Evolutionary conservation across 257 asterid genomes (phyloP), one percentile per base, ranked within the genome.

Genomic region (Scutellaria galericulata): DNA sequence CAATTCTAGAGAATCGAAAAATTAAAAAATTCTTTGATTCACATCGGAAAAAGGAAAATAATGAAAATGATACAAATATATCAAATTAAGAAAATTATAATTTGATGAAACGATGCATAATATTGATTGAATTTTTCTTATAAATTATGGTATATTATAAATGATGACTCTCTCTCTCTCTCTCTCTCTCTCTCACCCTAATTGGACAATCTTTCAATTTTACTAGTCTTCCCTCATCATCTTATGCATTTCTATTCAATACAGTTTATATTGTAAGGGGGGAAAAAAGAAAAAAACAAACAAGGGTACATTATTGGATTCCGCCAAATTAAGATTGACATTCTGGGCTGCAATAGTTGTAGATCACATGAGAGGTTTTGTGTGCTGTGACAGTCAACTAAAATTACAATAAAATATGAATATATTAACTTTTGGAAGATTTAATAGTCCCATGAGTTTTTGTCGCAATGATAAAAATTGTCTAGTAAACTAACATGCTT

Each of bases 321-420:
- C 50, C 45, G 75, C 40, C 79, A 20, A 66, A 52, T 6, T 18
- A 37, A 58, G 9, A 13, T 56, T 31, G 59, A 67, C 20, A 37
- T 24, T 45, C 14, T 50, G 18, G 52, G 15, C 8, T 47, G 11
- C 61, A 18, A 37, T 46, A 12, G 39, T 11, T 56, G 9, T 20
- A 37, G 66, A 35, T 68, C 66, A 75, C 70, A 27, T 75, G 75
- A 60, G 11, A 18, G 41, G 47, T 20, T 57, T 51, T 44, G 68
- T 62, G 35, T 42, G 55, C 1, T 31, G 67, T 46, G 50, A 31
- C 14, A 44, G 61, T 61, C 31, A 61, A 68, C 70, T 20, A 24
- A 6, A 55, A 11, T 24, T 8, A 22, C 7, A 56, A 42, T 45
- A 55, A 18, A 68, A 53, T 42, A 27, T n/a, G n/a, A 31, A 60